phyloP scores from a whole-genome alignment of 305 asterid species.

The Solanum hybrid region DNA sequence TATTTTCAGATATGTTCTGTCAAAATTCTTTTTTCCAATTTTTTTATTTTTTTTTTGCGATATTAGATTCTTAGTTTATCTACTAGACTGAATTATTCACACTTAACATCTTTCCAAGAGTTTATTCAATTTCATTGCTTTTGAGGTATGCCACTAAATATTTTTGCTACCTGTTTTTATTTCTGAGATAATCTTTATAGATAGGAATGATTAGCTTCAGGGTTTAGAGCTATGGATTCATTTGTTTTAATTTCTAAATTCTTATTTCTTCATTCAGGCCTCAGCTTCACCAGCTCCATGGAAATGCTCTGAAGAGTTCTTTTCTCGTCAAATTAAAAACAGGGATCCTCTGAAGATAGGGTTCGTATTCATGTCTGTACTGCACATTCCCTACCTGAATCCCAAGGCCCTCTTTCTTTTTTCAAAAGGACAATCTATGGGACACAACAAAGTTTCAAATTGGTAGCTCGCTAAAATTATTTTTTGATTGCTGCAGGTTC shows the following conservation, averaged over 20 bases:
- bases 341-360: slow-evolving; percentile 96
- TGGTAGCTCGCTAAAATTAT: neutral
- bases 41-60: neutral
- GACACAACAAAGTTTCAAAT: neutral
- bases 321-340: slow-evolving; percentile 55
- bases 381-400: neutral
- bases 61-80: neutral
- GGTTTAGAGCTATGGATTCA: neutral
- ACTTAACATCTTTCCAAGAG: neutral
- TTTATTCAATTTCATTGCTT: neutral
- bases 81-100: neutral
- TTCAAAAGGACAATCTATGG: neutral
- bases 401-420: neutral
- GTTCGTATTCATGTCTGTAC: slow-evolving; percentile 33
- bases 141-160: neutral
- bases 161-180: neutral
- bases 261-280: slow-evolving; percentile 35
- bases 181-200: neutral
- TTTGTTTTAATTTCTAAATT: neutral
- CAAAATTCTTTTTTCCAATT: neutral
- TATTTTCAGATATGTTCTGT: neutral
- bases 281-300: slow-evolving; percentile 83
- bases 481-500: slow-evolving; percentile 39
- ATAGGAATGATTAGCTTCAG: neutral
- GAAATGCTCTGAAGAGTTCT: slow-evolving; percentile 95